phyloP scores from a whole-genome alignment of 495 filamentous ascomycete species.

The Copromyces sp. region DNA sequence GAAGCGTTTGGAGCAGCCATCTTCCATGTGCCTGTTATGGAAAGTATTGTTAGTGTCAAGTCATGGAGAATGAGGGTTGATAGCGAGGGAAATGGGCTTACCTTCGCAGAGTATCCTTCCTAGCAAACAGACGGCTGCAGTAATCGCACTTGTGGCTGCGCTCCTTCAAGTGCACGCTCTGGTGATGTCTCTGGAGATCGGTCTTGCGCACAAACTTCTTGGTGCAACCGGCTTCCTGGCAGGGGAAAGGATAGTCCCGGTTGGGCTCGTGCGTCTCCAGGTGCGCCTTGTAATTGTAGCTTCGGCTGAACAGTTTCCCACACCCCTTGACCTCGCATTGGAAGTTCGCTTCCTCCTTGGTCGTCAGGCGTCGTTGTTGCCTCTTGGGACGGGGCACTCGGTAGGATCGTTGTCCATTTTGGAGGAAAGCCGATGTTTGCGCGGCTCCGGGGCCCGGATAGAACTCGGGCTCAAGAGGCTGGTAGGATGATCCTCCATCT shows the following conservation, averaged over 20 bases:
- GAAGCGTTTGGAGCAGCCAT: slow-evolving; percentile 66
- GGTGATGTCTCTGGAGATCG: slow-evolving; percentile 71
- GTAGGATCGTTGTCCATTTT: slow-evolving; percentile 26
- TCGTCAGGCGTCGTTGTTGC: slow-evolving; percentile 49
- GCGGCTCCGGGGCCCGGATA: slow-evolving; percentile 23
- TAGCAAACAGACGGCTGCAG: slow-evolving; percentile 65
- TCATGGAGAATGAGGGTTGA: background rate
- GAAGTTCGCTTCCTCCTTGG: slow-evolving; percentile 65
- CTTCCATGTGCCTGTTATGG: slow-evolving; percentile 58
- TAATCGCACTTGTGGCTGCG: slow-evolving; percentile 60
- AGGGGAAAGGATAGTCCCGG: slow-evolving; percentile 58
- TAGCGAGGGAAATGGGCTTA: slow-evolving; percentile 22
- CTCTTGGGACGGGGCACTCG: slow-evolving; percentile 32
- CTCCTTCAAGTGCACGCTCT: slow-evolving; percentile 73
- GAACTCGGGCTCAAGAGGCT: slow-evolving; percentile 29
- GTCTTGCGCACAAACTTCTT: slow-evolving; percentile 76
- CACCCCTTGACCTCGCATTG: slow-evolving; percentile 62
- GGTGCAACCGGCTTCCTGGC: slow-evolving; percentile 51
- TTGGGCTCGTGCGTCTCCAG: slow-evolving; percentile 81
- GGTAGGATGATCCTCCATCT: slow-evolving; percentile 37
- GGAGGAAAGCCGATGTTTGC: slow-evolving; percentile 17
- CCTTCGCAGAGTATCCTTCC: slow-evolving; percentile 78
- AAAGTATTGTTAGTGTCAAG: slow-evolving; percentile 3
- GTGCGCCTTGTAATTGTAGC: slow-evolving; percentile 87
- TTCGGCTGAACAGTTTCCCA: slow-evolving; percentile 70